A percentile compares a stretch with the other conserved stretches of the same genome.
phyloP scores from a whole-genome alignment of 805 yeast genomes.

The Metschnikowia gelsemii region DNA sequence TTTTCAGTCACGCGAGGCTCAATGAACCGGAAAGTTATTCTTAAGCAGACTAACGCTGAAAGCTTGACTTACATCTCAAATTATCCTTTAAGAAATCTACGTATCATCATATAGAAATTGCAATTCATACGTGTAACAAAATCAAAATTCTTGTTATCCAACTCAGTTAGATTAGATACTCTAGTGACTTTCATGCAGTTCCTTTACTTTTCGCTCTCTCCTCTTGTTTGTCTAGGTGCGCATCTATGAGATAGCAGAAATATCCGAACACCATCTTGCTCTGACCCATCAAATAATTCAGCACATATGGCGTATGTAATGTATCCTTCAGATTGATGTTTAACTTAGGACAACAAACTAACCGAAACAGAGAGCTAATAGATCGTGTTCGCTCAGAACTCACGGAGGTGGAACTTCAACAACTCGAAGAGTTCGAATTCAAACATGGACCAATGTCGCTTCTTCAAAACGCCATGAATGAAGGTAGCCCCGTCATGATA shows the following conservation, averaged over 20 bases:
- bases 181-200: neutral
- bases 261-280: neutral
- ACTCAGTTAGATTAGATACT: too few relatives aligned
- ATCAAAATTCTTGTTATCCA: too few relatives aligned
- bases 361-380: conserved; percentile 53
- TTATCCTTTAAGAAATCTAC: too few relatives aligned
- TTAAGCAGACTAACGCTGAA: too few relatives aligned
- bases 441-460: conserved; percentile 88
- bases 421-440: conserved; percentile 86
- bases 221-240: neutral
- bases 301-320: conserved; percentile 24
- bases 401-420: conserved; percentile 73
- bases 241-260: neutral
- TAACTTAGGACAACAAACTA: too few relatives aligned
- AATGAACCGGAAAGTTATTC: too few relatives aligned
- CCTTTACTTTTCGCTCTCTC: neutral
- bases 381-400: conserved; percentile 79
- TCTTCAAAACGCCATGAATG: conserved; percentile 76
- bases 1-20: too few relatives aligned
- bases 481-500: conserved; percentile 75
- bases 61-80: too few relatives aligned
- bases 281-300: neutral
- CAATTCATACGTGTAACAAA: too few relatives aligned
- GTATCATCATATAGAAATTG: too few relatives aligned
- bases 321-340: too few relatives aligned